phyloP scores from a whole-genome alignment of 306 rosid species.

The Senna siamea region DNA sequence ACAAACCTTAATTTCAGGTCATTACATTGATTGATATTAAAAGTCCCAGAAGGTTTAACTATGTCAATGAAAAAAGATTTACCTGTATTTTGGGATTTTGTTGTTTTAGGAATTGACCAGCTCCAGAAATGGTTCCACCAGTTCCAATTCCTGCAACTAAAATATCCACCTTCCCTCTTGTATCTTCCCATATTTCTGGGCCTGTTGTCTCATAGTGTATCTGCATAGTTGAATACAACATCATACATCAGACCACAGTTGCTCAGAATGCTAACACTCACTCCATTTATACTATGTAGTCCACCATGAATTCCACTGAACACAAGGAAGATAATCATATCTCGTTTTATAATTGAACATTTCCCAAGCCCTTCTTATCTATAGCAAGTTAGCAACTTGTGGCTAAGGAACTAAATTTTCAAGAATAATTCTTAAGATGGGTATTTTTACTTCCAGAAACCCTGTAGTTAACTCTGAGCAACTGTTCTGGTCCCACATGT shows the following conservation, averaged over 20 bases:
- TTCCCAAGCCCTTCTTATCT: background rate
- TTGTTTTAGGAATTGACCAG: constrained; percentile 80
- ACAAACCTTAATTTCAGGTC: constrained; percentile 10
- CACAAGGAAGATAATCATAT: constrained; percentile 16
- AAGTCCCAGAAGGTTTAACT: constrained; percentile 5
- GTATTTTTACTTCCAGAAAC: too few species aligned
- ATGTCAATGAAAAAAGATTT: constrained; percentile 30
- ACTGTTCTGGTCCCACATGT: too few species aligned
- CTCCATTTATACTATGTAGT: constrained; percentile 30
- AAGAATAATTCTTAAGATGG: too few species aligned
- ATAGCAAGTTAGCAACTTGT: background rate
- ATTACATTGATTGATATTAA: constrained; percentile 23
- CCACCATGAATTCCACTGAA: constrained; percentile 23
- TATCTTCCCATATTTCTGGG: constrained; percentile 99
- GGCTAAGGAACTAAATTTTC: constrained; percentile 18
- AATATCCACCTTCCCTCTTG: constrained; percentile 93
- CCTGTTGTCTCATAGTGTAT: constrained; percentile 97
- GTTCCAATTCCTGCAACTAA: constrained; percentile 98
- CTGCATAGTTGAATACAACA: constrained; percentile 57
- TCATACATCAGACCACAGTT: constrained; percentile 34
- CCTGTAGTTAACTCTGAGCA: too few species aligned
- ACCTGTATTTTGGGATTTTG: constrained; percentile 87
- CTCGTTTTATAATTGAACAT: background rate
- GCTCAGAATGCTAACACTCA: constrained; percentile 20
- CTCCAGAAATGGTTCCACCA: constrained; percentile 96